Percentiles rank a stretch among this genome's conserved stretches.
phyloP scores from a whole-genome alignment of 192 early-diverging fungal species.

The Phlyctochytrium planicorne region DNA sequence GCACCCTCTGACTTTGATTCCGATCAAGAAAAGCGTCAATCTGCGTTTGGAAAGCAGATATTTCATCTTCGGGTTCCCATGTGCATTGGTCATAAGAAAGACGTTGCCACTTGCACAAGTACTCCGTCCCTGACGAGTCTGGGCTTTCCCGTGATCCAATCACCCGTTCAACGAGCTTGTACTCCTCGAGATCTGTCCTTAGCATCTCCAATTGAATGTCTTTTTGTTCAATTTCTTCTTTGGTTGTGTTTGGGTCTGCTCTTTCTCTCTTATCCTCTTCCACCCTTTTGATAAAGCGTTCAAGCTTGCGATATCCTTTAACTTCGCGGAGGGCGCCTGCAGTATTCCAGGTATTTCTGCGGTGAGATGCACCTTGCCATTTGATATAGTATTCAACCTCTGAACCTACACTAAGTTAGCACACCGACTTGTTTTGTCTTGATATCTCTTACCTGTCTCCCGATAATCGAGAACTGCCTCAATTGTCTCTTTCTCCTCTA shows the following conservation, averaged over 20 bases:
- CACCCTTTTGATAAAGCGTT: slow-evolving; percentile 62
- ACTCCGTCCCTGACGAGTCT: slow-evolving; percentile 63
- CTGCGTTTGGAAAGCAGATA: slow-evolving; percentile 71
- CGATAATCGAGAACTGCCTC: slow-evolving; percentile 26
- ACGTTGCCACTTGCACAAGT: slow-evolving; percentile 91
- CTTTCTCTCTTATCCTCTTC: slow-evolving; percentile 60
- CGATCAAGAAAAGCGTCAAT: slow-evolving; percentile 87
- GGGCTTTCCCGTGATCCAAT: slow-evolving; percentile 63
- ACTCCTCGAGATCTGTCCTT: slow-evolving; percentile 78
- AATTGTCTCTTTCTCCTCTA: slow-evolving; percentile 24
- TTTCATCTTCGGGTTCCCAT: slow-evolving; percentile 80
- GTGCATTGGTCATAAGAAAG: slow-evolving; percentile 86
- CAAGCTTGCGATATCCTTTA: slow-evolving; percentile 63
- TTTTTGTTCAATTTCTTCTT: slow-evolving; percentile 87
- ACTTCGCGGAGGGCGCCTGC: slow-evolving; percentile 61
- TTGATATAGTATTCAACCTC: slow-evolving; percentile 84
- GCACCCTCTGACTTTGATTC: slow-evolving; percentile 67
- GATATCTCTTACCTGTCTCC: background rate
- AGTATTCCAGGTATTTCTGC: slow-evolving; percentile 89
- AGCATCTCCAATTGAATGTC: slow-evolving; percentile 82
- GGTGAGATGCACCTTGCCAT: slow-evolving; percentile 89
- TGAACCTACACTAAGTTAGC: no score
- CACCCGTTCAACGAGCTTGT: slow-evolving; percentile 85
- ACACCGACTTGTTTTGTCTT: slow-evolving; percentile 40
- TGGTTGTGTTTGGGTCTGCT: slow-evolving; percentile 65